These are phyloP conservation scores for Cytospora schulzeri DNA, from an alignment of 2,329 filamentous ascomycete species.

Conservation along the genomic window DNA sequence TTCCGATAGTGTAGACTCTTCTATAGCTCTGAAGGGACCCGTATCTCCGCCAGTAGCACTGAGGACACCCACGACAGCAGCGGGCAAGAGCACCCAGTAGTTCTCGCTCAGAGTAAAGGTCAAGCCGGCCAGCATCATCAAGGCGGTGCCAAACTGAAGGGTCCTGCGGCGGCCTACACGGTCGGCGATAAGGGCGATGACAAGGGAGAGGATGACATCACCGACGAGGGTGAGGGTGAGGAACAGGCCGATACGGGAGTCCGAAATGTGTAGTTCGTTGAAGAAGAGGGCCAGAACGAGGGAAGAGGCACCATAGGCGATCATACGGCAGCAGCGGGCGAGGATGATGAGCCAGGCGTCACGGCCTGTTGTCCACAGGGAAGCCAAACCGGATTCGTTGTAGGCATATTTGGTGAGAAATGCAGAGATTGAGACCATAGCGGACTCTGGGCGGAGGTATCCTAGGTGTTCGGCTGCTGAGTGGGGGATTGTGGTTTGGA, in stretches of 20 bases:
- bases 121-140: conserved; percentile 60
- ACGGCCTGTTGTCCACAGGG: conserved; percentile 47
- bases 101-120: conserved; percentile 57
- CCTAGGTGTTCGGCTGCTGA: not conserved
- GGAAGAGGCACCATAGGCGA: conserved; percentile 64
- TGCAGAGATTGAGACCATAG: conserved; percentile 23
- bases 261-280: conserved; percentile 55
- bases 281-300: conserved; percentile 66
- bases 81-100: conserved; percentile 60
- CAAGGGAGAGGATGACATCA: conserved; percentile 60
- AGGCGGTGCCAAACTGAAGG: conserved; percentile 51
- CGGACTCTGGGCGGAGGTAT: not conserved
- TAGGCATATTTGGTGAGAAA: conserved; percentile 34
- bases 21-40: conserved; percentile 67
- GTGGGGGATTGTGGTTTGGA: not conserved
- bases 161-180: conserved; percentile 58
- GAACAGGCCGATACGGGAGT: conserved; percentile 63
- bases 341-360: conserved; percentile 59
- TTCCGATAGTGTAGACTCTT: conserved; percentile 65
- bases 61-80: conserved; percentile 63
- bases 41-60: conserved; percentile 66
- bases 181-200: conserved; percentile 62
- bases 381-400: conserved; percentile 51
- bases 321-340: conserved; percentile 56
- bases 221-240: conserved; percentile 65